These are phyloP conservation scores for Candida tetrigidarum DNA, from an alignment of 1,139 yeast genomes.

Conservation along the genomic window DNA sequence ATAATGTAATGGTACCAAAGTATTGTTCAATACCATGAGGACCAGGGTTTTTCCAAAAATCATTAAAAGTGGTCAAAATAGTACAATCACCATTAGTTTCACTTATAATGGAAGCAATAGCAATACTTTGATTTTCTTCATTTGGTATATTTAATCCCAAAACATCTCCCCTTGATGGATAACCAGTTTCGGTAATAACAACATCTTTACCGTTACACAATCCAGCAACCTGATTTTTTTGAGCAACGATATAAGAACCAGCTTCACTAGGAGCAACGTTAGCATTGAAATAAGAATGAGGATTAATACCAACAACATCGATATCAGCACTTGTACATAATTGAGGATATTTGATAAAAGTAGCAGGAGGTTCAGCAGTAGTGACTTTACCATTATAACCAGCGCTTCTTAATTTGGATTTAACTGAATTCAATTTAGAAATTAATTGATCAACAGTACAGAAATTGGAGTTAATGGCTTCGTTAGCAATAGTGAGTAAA, in stretches of 20 bases:
- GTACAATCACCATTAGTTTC: slow-evolving; percentile 64
- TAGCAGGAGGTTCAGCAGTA: slow-evolving; percentile 89
- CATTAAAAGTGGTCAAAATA: slow-evolving; percentile 76
- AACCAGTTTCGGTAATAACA: slow-evolving; percentile 84
- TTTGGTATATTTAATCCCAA: slow-evolving; percentile 80
- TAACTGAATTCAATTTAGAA: slow-evolving; percentile 65
- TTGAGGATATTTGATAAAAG: slow-evolving; percentile 62
- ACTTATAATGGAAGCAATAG: slow-evolving; percentile 63
- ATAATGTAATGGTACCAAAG: slow-evolving; percentile 68
- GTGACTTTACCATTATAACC: slow-evolving; percentile 82
- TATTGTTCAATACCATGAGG: slow-evolving; percentile 82
- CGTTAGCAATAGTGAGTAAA: slow-evolving; percentile 83
- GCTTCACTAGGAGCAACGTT: slow-evolving; percentile 64
- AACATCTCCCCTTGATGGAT: slow-evolving; percentile 73
- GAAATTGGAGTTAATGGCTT: slow-evolving; percentile 71
- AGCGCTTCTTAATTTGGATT: slow-evolving; percentile 55
- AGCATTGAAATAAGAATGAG: slow-evolving; percentile 83
- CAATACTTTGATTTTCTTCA: slow-evolving; percentile 67
- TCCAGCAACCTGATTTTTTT: slow-evolving; percentile 54
- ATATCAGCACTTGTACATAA: slow-evolving; percentile 70
- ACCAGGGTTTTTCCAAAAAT: slow-evolving; percentile 90
- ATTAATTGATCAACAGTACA: slow-evolving; percentile 62
- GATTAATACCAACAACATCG: slow-evolving; percentile 83
- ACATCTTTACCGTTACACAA: slow-evolving; percentile 56
- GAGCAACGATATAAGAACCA: slow-evolving; percentile 72